A percentile compares a stretch with the other conserved stretches of the same genome.
phyloP scores from a whole-genome alignment of 2,329 filamentous ascomycete species.

The Verticillium isaacii region DNA sequence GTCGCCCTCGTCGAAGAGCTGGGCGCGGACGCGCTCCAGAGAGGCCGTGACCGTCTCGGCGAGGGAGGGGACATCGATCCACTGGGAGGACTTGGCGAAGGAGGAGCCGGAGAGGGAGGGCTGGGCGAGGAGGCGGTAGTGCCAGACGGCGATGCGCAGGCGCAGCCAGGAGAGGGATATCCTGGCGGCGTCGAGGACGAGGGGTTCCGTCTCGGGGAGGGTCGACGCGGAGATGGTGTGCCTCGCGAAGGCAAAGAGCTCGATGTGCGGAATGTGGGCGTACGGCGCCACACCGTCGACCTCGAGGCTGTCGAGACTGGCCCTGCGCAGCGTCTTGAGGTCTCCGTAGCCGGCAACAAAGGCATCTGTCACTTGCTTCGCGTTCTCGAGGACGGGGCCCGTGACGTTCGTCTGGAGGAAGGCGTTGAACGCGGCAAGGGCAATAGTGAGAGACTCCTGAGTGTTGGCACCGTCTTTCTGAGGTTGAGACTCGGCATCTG shows the following conservation, averaged over 20 bases:
- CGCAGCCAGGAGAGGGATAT: conserved; percentile 53
- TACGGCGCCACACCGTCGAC: conserved; percentile 87
- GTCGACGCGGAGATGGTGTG: conserved; percentile 30
- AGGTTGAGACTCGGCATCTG: background rate
- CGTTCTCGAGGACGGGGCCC: conserved; percentile 64
- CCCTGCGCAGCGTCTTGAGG: conserved; percentile 34
- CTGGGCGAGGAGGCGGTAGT: conserved; percentile 56
- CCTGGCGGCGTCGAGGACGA: conserved; percentile 20
- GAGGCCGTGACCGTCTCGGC: conserved; percentile 42
- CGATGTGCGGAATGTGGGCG: conserved; percentile 74
- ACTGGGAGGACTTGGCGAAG: conserved; percentile 52
- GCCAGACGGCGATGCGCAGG: conserved; percentile 68
- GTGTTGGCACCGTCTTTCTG: background rate
- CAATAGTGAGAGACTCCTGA: conserved; percentile 40
- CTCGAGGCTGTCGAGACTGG: conserved; percentile 62
- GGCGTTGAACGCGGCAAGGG: conserved; percentile 65
- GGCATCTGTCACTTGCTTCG: background rate
- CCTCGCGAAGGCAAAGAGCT: conserved; percentile 73
- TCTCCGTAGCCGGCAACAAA: conserved; percentile 20
- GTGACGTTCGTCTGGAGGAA: conserved; percentile 88
- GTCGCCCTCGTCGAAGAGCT: conserved; percentile 26
- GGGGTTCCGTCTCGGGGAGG: conserved; percentile 29
- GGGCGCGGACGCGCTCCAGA: conserved; percentile 34
- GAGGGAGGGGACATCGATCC: conserved; percentile 55
- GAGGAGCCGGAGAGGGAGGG: conserved; percentile 49